phyloP scores from a whole-genome alignment of 2,329 filamentous ascomycete genomes.

The Aspergillus japonicus region DNA sequence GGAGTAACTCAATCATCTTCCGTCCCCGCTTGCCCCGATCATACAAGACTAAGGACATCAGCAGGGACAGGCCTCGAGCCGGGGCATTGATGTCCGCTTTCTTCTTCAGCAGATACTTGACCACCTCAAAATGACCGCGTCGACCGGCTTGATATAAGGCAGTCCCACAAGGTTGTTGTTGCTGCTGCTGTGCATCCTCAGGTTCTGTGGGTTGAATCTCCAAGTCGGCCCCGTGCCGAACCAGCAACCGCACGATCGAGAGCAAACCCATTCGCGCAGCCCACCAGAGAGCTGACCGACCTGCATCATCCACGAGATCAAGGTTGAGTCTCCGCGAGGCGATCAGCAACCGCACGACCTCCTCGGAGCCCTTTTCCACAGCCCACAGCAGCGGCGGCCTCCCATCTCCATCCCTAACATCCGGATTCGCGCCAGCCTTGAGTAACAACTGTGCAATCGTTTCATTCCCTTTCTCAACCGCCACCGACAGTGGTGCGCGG shows the following conservation, averaged over 20 bases:
- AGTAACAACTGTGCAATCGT: constrained; percentile 20
- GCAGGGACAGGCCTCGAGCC: constrained; percentile 19
- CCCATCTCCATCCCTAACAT: constrained; percentile 4
- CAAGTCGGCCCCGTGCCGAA: constrained; percentile 19
- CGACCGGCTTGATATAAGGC: constrained; percentile 26
- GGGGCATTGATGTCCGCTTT: constrained; percentile 23
- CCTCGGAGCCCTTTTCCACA: constrained; percentile 21
- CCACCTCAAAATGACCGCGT: constrained; percentile 24
- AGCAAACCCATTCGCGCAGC: constrained; percentile 24
- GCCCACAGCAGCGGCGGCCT: constrained; percentile 20
- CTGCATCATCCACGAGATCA: constrained; percentile 20
- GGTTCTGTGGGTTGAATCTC: constrained; percentile 13
- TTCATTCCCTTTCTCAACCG: constrained; percentile 18
- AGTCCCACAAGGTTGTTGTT: constrained; percentile 10
- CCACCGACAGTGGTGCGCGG: constrained; percentile 16
- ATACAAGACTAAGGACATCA: constrained; percentile 19
- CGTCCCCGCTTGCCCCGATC: constrained; percentile 20
- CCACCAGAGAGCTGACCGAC: constrained; percentile 23
- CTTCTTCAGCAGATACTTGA: constrained; percentile 28
- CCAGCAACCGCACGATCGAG: constrained; percentile 21
- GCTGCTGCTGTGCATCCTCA: constrained; percentile 6
- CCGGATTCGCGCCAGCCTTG: constrained; percentile 14
- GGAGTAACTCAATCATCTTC: constrained; percentile 20
- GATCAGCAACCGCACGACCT: constrained; percentile 27
- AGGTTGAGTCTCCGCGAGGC: constrained; percentile 20